phyloP scores from a whole-genome alignment of 1,284 basidiomycete species.

The Papiliotrema flavescens region DNA sequence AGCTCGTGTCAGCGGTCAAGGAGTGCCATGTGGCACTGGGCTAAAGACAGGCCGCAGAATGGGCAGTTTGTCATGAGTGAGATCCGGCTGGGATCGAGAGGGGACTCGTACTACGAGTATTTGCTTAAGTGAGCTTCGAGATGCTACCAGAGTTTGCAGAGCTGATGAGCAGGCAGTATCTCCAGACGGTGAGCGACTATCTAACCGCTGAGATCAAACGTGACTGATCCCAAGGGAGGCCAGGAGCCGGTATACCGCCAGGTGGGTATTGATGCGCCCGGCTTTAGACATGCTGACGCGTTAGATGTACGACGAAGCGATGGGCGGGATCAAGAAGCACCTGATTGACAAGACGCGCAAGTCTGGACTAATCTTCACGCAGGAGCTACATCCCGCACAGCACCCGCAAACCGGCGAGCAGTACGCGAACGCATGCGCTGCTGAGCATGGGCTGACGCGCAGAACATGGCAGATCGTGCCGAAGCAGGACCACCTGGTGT shows the following conservation, averaged over 20 bases:
- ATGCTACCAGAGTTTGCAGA: no score
- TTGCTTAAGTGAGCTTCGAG: constrained; percentile 59
- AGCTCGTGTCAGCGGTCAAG: no score
- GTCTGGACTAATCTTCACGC: constrained; percentile 68
- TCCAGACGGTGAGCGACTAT: no score
- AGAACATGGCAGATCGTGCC: constrained; percentile 69
- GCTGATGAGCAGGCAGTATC: no score
- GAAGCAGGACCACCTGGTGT: constrained; percentile 95
- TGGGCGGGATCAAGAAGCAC: constrained; percentile 72
- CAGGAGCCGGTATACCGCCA: no score
- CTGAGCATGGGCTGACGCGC: neutral
- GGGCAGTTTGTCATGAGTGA: constrained; percentile 71
- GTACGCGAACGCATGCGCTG: constrained; percentile 12
- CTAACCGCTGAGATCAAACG: no score
- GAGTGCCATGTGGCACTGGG: neutral
- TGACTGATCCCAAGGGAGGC: no score
- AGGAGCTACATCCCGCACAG: constrained; percentile 60
- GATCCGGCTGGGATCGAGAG: constrained; percentile 85
- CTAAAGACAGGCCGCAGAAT: constrained; percentile 55
- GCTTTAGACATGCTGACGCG: no score
- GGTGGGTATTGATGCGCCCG: no score
- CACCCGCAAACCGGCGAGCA: constrained; percentile 31
- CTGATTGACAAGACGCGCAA: constrained; percentile 64
- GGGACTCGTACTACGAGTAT: constrained; percentile 95
- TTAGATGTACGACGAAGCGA: constrained; percentile 81